Conservation (phyloP, 257 asterid species). For the Osmanthus fragrans region DNA sequence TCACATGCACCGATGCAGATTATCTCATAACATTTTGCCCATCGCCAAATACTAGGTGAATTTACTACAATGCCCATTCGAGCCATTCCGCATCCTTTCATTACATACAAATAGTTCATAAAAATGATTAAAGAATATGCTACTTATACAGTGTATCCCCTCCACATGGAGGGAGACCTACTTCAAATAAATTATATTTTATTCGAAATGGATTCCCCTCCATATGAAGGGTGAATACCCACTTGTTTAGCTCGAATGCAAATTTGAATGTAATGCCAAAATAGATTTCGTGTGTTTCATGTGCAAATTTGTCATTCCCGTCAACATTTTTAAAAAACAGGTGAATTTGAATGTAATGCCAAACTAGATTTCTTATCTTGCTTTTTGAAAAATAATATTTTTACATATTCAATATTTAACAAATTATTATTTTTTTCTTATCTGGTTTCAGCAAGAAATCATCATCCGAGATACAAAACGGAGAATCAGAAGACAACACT, state of each 20-base stretch:
- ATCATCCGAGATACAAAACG: neutral
- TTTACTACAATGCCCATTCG: neutral
- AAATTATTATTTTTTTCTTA: neutral
- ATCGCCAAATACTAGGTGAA: neutral
- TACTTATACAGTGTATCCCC: no score
- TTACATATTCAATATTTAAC: no score
- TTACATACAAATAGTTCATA: no score
- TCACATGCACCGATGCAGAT: neutral
- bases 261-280: no score
- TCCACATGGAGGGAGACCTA: no score
- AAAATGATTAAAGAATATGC: no score
- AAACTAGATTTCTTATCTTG: no score
- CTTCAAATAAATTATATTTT: no score
- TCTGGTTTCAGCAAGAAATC: neutral
- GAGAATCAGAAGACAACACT: neutral
- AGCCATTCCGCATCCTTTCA: neutral
- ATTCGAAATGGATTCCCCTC: no score
- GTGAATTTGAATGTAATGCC: neutral
- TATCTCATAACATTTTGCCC: neutral
- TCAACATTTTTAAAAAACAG: neutral
- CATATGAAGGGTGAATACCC: no score
- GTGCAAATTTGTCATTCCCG: neutral
- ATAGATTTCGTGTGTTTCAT: no score
- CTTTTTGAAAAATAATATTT: neutral
- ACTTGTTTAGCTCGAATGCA: no score